A percentile compares a stretch with the other conserved stretches of the same genome.
Evolutionary conservation across 805 yeast genomes (phyloP).

Genomic region (Saturnispora kantuleensis): DNA sequence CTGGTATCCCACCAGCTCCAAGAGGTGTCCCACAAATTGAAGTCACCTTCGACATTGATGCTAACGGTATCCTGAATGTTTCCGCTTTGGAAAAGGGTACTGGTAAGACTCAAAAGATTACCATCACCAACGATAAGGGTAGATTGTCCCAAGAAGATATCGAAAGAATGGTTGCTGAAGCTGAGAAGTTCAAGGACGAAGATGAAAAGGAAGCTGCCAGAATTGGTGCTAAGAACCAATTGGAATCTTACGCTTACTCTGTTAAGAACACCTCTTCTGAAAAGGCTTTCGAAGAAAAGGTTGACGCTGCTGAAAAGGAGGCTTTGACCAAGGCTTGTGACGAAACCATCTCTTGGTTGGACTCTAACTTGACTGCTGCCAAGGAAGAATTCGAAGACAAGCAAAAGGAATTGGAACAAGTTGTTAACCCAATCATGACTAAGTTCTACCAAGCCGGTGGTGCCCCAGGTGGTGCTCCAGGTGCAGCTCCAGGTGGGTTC

Average conservation of each 20-base stretch:
- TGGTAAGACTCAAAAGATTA: slow-evolving; percentile 41
- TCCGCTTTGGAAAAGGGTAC: slow-evolving; percentile 49
- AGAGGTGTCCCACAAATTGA: slow-evolving; percentile 75
- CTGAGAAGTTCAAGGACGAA: slow-evolving; percentile 53
- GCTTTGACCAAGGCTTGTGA: slow-evolving; percentile 70
- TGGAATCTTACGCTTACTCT: slow-evolving; percentile 92
- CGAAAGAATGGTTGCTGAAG: slow-evolving; percentile 56
- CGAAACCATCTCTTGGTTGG: slow-evolving; percentile 86
- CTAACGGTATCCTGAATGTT: slow-evolving; percentile 62
- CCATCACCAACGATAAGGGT: slow-evolving; percentile 37
- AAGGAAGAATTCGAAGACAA: slow-evolving; percentile 85
- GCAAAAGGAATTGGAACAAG: slow-evolving; percentile 91
- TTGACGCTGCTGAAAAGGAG: slow-evolving; percentile 38
- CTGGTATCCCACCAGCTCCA: slow-evolving; percentile 66
- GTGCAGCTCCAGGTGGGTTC: slow-evolving; percentile 43
- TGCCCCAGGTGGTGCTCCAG: slow-evolving; percentile 51
- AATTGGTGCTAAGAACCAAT: slow-evolving; percentile 87
- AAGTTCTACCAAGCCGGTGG: slow-evolving; percentile 95
- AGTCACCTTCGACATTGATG: slow-evolving; percentile 71
- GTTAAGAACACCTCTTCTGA: slow-evolving; percentile 75
- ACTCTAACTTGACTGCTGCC: slow-evolving; percentile 83
- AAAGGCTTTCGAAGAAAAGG: slow-evolving; percentile 71
- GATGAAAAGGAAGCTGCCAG: slow-evolving; percentile 69
- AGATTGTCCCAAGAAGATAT: slow-evolving; percentile 55
- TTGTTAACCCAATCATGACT: slow-evolving; percentile 94